Evolutionary conservation across 2,329 filamentous ascomycete genomes (phyloP).

Genomic region (Beauveria brongniartii): DNA sequence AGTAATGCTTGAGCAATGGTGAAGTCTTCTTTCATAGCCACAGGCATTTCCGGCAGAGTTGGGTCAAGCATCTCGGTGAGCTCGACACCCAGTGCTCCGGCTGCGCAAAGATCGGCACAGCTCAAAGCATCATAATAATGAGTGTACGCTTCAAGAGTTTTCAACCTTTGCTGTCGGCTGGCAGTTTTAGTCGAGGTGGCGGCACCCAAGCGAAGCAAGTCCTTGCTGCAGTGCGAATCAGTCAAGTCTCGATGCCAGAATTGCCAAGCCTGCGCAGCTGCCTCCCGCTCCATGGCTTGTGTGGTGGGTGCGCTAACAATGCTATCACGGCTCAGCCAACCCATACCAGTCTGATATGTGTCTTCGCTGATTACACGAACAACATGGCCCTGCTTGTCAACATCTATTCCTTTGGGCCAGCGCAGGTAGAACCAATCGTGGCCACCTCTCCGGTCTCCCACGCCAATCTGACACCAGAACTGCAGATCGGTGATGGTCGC

Average conservation of each 20-base stretch:
- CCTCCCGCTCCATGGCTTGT: constrained; percentile 49
- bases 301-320: constrained; percentile 26
- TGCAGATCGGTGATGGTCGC: constrained; percentile 77
- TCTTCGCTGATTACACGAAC: constrained; percentile 73
- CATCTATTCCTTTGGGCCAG: constrained; percentile 64
- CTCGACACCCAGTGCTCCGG: constrained; percentile 35
- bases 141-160: constrained; percentile 42
- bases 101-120: constrained; percentile 53
- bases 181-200: constrained; percentile 14
- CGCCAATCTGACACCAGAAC: constrained; percentile 94
- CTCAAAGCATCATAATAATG: constrained; percentile 54
- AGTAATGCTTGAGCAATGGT: constrained; percentile 40
- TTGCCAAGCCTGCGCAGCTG: constrained; percentile 56
- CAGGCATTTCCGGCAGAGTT: constrained; percentile 48
- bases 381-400: constrained; percentile 57
- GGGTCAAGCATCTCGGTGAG: constrained; percentile 51
- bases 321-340: constrained; percentile 60
- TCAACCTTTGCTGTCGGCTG: constrained; percentile 20
- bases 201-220: constrained; percentile 31
- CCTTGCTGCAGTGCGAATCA: constrained; percentile 42
- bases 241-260: constrained; percentile 59
- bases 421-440: constrained; percentile 82
- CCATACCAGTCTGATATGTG: constrained; percentile 74
- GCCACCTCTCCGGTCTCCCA: constrained; percentile 82
- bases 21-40: constrained; percentile 41